These are phyloP conservation scores for Serendipita sp. DNA, from an alignment of 768 basidiomycete species.

Conservation along the genomic window DNA sequence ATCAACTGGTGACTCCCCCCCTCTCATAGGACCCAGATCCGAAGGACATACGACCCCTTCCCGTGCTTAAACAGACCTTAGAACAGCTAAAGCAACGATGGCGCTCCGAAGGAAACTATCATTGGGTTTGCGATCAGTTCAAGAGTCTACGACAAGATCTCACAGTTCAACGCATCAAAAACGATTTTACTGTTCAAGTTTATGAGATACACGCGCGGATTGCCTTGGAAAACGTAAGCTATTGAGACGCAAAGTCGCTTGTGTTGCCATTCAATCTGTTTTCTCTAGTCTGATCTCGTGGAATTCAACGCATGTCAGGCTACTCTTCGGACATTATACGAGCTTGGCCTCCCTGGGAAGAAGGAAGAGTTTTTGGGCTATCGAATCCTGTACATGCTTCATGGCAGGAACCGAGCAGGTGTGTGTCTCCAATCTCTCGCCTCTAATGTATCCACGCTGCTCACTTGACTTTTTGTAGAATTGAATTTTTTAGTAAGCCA, in stretches of 20 bases:
- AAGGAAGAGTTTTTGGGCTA: conserved; percentile 96
- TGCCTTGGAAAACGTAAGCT: conserved; percentile 74
- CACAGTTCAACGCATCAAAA: conserved; percentile 97
- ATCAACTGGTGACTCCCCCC: neutral
- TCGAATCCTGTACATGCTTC: conserved; percentile 87
- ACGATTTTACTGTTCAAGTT: conserved; percentile 91
- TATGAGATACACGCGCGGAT: conserved; percentile 98
- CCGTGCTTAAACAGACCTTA: conserved; percentile 71
- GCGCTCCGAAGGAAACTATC: conserved; percentile 61
- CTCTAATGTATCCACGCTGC: no score
- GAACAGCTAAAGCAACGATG: conserved; percentile 76
- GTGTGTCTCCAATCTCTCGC: conserved; percentile 18
- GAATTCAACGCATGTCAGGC: conserved; percentile 99
- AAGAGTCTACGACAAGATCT: conserved; percentile 95
- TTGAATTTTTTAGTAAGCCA: conserved; percentile 95
- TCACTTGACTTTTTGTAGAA: conserved; percentile 36
- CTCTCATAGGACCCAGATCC: conserved; percentile 73
- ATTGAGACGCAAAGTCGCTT: neutral
- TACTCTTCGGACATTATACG: conserved; percentile 77
- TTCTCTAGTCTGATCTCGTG: conserved; percentile 75
- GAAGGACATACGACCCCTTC: conserved; percentile 80
- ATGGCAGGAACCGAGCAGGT: conserved; percentile 91
- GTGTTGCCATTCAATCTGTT: conserved; percentile 5
- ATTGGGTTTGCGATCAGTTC: conserved; percentile 95
- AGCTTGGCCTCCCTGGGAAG: conserved; percentile 82